Conservation (phyloP, 148 eudicot species). For the Chenopodium berlandieri region DNA sequence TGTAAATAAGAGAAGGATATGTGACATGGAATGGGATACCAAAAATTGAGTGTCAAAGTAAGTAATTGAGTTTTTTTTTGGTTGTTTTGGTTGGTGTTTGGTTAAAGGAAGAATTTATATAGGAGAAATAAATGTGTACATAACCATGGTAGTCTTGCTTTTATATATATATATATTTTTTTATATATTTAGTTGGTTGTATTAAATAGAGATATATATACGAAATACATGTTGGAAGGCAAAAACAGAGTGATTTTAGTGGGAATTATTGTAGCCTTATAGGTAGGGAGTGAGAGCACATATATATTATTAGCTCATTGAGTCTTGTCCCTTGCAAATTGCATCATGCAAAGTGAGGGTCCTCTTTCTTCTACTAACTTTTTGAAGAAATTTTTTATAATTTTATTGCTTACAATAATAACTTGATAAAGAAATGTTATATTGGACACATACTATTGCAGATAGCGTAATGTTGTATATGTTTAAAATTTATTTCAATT, state of each 20-base stretch:
- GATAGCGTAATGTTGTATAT: no score
- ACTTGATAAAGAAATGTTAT: no score
- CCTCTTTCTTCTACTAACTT: constrained; percentile 10
- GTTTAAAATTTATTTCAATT: no score
- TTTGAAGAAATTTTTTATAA: background rate
- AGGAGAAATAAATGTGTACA: background rate
- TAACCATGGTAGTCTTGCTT: background rate
- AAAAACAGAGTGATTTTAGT: background rate
- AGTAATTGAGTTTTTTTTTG: constrained; percentile 3
- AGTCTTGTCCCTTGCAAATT: background rate
- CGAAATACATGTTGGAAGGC: background rate
- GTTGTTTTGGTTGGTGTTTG: background rate
- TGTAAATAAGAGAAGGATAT: background rate
- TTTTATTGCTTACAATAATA: no score
- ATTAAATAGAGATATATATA: background rate
- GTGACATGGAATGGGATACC: background rate
- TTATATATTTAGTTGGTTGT: background rate
- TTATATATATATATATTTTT: no score
- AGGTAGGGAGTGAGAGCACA: background rate
- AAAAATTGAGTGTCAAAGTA: background rate
- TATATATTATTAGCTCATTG: background rate
- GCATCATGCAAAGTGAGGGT: constrained; percentile 11
- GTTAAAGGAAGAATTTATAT: background rate
- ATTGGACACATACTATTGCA: no score
- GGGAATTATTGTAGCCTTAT: background rate